A percentile compares a stretch with the other conserved stretches of the same genome.
Evolutionary conservation across 2,329 filamentous ascomycete species (phyloP).

Genomic region (Fusarium cicatricum): DNA sequence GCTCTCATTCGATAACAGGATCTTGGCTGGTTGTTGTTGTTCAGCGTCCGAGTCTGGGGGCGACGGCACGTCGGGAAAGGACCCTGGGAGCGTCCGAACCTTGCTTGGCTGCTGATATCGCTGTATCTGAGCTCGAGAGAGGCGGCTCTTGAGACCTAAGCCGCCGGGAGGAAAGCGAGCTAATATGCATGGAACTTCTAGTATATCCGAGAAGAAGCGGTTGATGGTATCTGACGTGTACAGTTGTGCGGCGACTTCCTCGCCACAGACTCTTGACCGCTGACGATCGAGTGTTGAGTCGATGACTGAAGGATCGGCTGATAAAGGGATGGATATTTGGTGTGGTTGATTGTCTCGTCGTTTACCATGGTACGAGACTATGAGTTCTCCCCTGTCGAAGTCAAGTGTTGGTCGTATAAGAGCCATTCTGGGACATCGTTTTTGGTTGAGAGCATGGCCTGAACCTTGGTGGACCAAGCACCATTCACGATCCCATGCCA

Average conservation of each 20-base stretch:
- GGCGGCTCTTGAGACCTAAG: slow-evolving; percentile 66
- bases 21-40: slow-evolving; percentile 54
- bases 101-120: slow-evolving; percentile 56
- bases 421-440: slow-evolving; percentile 87
- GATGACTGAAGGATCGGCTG: slow-evolving; percentile 69
- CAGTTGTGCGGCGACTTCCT: slow-evolving; percentile 73
- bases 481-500: slow-evolving; percentile 97
- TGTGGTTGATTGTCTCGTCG: slow-evolving; percentile 35
- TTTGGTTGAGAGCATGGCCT: slow-evolving; percentile 85
- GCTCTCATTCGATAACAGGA: slow-evolving; percentile 91
- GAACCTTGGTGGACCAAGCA: slow-evolving; percentile 90
- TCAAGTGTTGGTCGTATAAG: slow-evolving; percentile 80
- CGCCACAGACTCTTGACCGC: slow-evolving; percentile 81
- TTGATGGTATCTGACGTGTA: slow-evolving; percentile 75
- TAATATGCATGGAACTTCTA: slow-evolving; percentile 83
- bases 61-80: slow-evolving; percentile 62
- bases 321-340: slow-evolving; percentile 68
- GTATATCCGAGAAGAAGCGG: slow-evolving; percentile 76
- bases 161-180: slow-evolving; percentile 82
- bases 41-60: slow-evolving; percentile 67
- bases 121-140: slow-evolving; percentile 75
- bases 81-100: slow-evolving; percentile 55
- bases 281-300: slow-evolving; percentile 50
- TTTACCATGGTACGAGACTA: slow-evolving; percentile 61
- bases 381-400: slow-evolving; percentile 70